A percentile compares a stretch with the other conserved stretches of the same genome.
These are phyloP conservation scores for Podospora appendiculata DNA, from an alignment of 495 filamentous ascomycete species.

Conservation along the genomic window DNA sequence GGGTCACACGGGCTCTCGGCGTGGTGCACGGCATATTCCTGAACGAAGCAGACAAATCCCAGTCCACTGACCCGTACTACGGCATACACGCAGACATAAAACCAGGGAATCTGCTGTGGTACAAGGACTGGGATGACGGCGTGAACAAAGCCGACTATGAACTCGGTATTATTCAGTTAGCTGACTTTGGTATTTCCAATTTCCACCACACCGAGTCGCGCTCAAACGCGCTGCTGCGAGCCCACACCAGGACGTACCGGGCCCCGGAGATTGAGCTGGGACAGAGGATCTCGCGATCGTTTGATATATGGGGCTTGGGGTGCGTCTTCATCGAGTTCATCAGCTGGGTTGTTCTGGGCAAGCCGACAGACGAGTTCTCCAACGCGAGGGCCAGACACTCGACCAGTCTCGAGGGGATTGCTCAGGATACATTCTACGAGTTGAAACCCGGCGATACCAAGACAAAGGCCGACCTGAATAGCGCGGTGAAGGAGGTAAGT, in stretches of 20 bases:
- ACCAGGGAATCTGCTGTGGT: slow-evolving; percentile 6
- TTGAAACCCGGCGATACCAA: background rate
- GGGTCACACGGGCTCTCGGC: background rate
- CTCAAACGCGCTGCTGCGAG: background rate
- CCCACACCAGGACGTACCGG: slow-evolving; percentile 1
- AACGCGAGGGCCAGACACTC: background rate
- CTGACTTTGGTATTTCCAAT: slow-evolving; percentile 6
- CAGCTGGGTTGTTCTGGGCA: slow-evolving; percentile 3
- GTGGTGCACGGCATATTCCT: slow-evolving; percentile 3
- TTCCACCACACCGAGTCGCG: slow-evolving; percentile 2
- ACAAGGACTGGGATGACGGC: background rate
- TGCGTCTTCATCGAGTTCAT: slow-evolving; percentile 8
- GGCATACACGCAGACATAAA: slow-evolving; percentile 8
- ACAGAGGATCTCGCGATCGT: slow-evolving; percentile 1
- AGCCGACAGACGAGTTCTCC: background rate
- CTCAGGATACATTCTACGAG: slow-evolving; percentile 7
- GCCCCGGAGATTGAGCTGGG: background rate
- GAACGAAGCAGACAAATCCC: background rate
- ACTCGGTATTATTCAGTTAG: slow-evolving; percentile 4
- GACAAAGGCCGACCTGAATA: background rate
- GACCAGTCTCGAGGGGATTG: background rate
- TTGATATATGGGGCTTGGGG: slow-evolving; percentile 6
- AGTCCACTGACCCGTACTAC: background rate
- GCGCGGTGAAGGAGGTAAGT: background rate
- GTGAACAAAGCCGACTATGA: no score